Evolutionary conservation across 2,329 filamentous ascomycete species (phyloP), one percentile per base, ranked within the genome.

Genomic region (Scortechinia acanthostroma): DNA sequence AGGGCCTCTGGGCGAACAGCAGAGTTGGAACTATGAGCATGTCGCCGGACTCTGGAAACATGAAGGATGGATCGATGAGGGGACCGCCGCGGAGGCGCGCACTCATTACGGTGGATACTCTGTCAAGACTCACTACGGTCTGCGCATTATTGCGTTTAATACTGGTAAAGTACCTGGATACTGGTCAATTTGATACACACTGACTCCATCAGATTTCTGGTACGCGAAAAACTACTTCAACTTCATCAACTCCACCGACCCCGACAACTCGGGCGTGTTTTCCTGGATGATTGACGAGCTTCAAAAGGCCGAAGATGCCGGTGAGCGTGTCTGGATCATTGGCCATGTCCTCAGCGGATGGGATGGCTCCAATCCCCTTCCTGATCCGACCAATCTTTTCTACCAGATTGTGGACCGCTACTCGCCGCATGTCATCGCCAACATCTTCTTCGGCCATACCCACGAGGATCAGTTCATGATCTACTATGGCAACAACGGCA

Each of bases 21-120:
- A 74, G 50, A 74, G 69, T 44, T 80, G 76, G 76, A 77, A 78
- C 50, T 77, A 73, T 50, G 63, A 76, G 21, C 74, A 78, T 50
- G 62, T 79, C 15, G 64, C 74, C n/a, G 60, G 58, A 13, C 59
- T 79, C 0, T 79, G 76, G 76, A 61, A 70, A 50, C 68, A 77
- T 46, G 71, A 77, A 47, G 71, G 70, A 16, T 80, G 75, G 74
- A 67, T 80, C 43, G 64, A 67, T 47, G 54, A 57, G 10, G 51
- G 60, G 14, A 64, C 66, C 3, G 71, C 69, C 1, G 55, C 62
- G 2, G 53, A 75, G 52, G 75, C 75, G 2, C 58, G 65, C 2
- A 58, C 67, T 4, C 76, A 80, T 52, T 79, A 79, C 48, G 74
- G 68, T 13, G 75, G 68, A 1, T 80, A 79, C 53, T 72, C 69